These are phyloP conservation scores for Skeletonema menzelii DNA, from an alignment of 108 stramenopile genomes.

Conservation along the genomic window DNA sequence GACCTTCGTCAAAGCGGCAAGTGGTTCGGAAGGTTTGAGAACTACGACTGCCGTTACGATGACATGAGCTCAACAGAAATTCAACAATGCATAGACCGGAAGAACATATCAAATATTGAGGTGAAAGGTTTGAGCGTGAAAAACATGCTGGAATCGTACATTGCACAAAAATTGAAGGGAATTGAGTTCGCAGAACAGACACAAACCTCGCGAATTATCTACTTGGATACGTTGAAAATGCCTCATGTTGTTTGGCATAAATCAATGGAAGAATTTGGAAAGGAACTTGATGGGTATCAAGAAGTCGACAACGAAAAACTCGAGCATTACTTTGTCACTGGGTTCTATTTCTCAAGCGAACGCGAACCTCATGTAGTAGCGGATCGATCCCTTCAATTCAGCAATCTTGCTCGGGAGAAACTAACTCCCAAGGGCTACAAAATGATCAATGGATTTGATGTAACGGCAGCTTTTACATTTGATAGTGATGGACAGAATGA, in stretches of 20 bases:
- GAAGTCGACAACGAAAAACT: not conserved
- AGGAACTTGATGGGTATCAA: conserved; percentile 1
- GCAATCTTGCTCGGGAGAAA: conserved; percentile 15
- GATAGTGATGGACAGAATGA: conserved; percentile 39
- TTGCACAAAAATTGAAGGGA: conserved; percentile 17
- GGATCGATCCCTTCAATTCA: conserved; percentile 20
- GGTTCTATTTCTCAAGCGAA: conserved; percentile 23
- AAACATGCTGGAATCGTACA: not conserved
- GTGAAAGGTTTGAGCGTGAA: conserved; percentile 24
- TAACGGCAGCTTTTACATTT: conserved; percentile 45
- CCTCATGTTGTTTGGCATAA: conserved; percentile 36
- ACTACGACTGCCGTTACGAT: conserved; percentile 26
- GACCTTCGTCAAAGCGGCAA: conserved; percentile 9
- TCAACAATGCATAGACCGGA: conserved; percentile 24
- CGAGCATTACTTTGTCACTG: conserved; percentile 28
- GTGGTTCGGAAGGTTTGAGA: conserved; percentile 35
- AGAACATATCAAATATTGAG: conserved; percentile 19
- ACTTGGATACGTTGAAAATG: conserved; percentile 29
- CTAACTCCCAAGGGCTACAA: conserved; percentile 42
- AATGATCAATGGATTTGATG: conserved; percentile 49
- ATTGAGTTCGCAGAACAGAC: conserved; percentile 1
- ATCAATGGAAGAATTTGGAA: conserved; percentile 3
- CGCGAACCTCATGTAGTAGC: conserved; percentile 27
- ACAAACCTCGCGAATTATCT: not conserved
- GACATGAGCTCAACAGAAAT: conserved; percentile 26